phyloP scores from a whole-genome alignment of 177 flowering plant genomes.

The Vitis hybrid region DNA sequence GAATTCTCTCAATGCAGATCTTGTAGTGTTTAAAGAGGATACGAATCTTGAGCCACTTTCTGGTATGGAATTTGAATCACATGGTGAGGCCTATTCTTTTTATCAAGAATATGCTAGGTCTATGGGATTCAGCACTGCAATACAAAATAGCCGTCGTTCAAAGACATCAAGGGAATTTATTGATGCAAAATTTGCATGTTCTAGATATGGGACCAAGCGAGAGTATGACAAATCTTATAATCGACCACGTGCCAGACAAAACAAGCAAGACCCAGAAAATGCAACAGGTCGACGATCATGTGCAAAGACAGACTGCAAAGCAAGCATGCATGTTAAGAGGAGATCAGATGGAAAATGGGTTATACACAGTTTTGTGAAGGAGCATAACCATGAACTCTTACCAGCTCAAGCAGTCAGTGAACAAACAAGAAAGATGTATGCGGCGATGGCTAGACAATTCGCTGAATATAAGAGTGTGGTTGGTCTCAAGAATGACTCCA shows the following conservation, averaged over 20 bases:
- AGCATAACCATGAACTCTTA: constrained; percentile 64
- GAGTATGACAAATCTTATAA: constrained; percentile 43
- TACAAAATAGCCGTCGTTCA: constrained; percentile 56
- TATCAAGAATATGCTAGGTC: constrained; percentile 62
- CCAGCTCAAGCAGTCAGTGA: constrained; percentile 61
- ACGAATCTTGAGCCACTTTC: constrained; percentile 42
- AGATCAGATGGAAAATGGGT: constrained; percentile 61
- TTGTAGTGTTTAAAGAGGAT: constrained; percentile 30
- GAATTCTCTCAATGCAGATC: constrained; percentile 19
- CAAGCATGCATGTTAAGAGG: constrained; percentile 68
- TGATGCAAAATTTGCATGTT: constrained; percentile 64
- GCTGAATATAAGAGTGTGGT: constrained; percentile 49
- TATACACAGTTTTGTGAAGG: constrained; percentile 54
- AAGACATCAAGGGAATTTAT: constrained; percentile 57
- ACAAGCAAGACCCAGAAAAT: constrained; percentile 44
- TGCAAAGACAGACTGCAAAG: constrained; percentile 63
- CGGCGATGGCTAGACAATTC: constrained; percentile 64
- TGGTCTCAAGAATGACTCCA: constrained; percentile 39
- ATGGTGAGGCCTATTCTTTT: constrained; percentile 51
- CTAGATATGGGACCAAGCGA: constrained; percentile 58
- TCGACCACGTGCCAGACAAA: constrained; percentile 40
- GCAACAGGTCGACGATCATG: constrained; percentile 45
- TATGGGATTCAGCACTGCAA: constrained; percentile 54
- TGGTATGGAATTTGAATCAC: constrained; percentile 55
- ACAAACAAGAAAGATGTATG: constrained; percentile 64